These are phyloP conservation scores for Corylus avellana DNA, from an alignment of 306 rosid species.

Conservation along the genomic window DNA sequence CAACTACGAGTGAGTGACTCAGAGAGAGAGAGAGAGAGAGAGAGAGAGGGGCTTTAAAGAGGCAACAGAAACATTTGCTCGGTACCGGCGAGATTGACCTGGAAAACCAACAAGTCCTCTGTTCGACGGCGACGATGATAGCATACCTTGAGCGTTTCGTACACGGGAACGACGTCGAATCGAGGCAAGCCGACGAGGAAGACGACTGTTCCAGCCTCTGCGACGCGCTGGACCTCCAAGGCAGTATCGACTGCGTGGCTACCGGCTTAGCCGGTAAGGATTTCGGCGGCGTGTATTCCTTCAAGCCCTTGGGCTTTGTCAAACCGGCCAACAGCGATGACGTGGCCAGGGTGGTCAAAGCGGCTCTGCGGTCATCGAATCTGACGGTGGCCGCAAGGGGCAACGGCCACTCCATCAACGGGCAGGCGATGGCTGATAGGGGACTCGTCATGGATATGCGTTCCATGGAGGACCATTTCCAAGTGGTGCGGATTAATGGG, in stretches of 20 bases:
- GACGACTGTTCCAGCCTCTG: slow-evolving; percentile 19
- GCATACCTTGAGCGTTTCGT: slow-evolving; percentile 73
- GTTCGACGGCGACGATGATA: slow-evolving; percentile 53
- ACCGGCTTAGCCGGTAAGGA: slow-evolving; percentile 52
- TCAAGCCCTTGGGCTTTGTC: slow-evolving; percentile 55
- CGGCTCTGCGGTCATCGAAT: slow-evolving; percentile 41
- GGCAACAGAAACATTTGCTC: background rate
- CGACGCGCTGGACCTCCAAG: slow-evolving; percentile 44
- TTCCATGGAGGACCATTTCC: slow-evolving; percentile 49
- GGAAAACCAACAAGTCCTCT: background rate
- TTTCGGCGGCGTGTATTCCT: slow-evolving; percentile 75
- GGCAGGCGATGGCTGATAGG: slow-evolving; percentile 87
- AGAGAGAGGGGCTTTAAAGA: background rate
- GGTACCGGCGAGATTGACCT: slow-evolving; percentile 22
- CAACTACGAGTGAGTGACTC: background rate
- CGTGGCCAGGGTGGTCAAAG: slow-evolving; percentile 47
- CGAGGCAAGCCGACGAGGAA: slow-evolving; percentile 49
- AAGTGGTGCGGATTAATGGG: slow-evolving; percentile 27
- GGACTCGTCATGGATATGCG: slow-evolving; percentile 92
- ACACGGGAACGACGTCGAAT: slow-evolving; percentile 67
- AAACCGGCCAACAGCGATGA: slow-evolving; percentile 47
- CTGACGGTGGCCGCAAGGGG: slow-evolving; percentile 92
- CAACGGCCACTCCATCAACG: slow-evolving; percentile 97
- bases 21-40: slow-evolving; percentile 4
- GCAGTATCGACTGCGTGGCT: slow-evolving; percentile 35